Evolutionary conservation across 2,329 filamentous ascomycete species (phyloP), one percentile per base, ranked within the genome.

Genomic region (Bisporella sp.): DNA sequence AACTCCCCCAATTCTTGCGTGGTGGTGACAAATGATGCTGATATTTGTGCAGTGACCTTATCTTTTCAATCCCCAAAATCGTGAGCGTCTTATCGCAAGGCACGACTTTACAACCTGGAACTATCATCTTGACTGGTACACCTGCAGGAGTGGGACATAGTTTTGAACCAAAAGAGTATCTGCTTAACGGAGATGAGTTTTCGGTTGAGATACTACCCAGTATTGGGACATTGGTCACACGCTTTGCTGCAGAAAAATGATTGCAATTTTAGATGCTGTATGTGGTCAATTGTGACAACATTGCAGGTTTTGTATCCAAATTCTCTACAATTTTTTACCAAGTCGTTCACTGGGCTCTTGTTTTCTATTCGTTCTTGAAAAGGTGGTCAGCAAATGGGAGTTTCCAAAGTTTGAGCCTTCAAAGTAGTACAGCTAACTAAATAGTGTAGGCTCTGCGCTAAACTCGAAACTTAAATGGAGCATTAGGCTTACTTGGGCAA

Each of bases 141-240:
- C 70, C 70, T 1, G 62, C 62, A 45, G 70, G 70, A 57, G 54
- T 57, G 3, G 56, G 56, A 7, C 44, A 49, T 29, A 50, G 42
- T 31, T 45, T 44, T 29, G 47, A 54, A 5, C 56, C 71, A 3
- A 66, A 69, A 57, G 66, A 68, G 49, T 70, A 67, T 52, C 54
- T 74, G 47, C 67, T 64, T 51, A 62, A 64, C 2, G 71, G 72
- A 0, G 71, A 73, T 50, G 68, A 71, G 51, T 73, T 75, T 51
- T 60, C 65, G 0, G 70, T 75, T 5, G 71, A 74, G 63, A 62
- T 75, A 49, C 57, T 69, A 45, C 71, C 71, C 8, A 62, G 71
- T 57, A 66, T 75, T 42, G 73, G 72, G 6, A 75, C 71, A 0
- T 60, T 74, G 55, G 64, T 72, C 35, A 74, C 66, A 32, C 68